These are phyloP conservation scores for Cryptosporidium ubiquitum DNA, from an alignment of 169 alveolate genomes.

Conservation along the genomic window DNA sequence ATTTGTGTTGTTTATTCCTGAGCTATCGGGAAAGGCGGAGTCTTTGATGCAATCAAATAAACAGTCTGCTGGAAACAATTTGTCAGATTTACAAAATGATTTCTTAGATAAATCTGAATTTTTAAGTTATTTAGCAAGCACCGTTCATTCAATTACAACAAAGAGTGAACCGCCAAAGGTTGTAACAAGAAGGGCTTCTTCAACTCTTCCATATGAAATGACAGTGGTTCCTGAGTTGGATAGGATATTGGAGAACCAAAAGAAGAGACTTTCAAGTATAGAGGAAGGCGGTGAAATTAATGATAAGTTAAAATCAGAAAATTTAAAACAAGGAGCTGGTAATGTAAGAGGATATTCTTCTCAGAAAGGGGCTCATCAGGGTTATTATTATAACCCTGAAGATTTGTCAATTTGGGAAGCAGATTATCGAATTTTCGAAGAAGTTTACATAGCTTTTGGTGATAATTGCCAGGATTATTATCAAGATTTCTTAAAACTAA, in stretches of 20 bases:
- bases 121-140: slow-evolving; percentile 56
- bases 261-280: slow-evolving; percentile 9
- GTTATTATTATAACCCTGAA: slow-evolving; percentile 64
- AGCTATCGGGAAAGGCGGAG: not conserved
- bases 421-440: slow-evolving; percentile 69
- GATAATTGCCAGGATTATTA: slow-evolving; percentile 47
- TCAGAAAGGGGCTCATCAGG: slow-evolving; percentile 12
- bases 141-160: slow-evolving; percentile 29
- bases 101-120: slow-evolving; percentile 47
- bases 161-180: slow-evolving; percentile 68
- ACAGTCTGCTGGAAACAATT: not conserved
- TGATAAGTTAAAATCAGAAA: slow-evolving; percentile 4
- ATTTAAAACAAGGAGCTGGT: not conserved
- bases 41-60: slow-evolving; percentile 1
- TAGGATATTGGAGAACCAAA: slow-evolving; percentile 40
- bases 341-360: slow-evolving; percentile 26
- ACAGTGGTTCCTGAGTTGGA: slow-evolving; percentile 67
- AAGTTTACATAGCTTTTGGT: slow-evolving; percentile 66
- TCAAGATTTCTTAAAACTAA: slow-evolving; percentile 51
- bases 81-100: not conserved
- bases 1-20: slow-evolving; percentile 56
- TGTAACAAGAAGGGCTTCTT: slow-evolving; percentile 48
- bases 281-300: not conserved
- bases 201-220: slow-evolving; percentile 25
- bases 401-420: slow-evolving; percentile 72